These are phyloP conservation scores for Furcasterigmium sp. DNA, from an alignment of 2,329 filamentous ascomycete genomes.

Conservation along the genomic window DNA sequence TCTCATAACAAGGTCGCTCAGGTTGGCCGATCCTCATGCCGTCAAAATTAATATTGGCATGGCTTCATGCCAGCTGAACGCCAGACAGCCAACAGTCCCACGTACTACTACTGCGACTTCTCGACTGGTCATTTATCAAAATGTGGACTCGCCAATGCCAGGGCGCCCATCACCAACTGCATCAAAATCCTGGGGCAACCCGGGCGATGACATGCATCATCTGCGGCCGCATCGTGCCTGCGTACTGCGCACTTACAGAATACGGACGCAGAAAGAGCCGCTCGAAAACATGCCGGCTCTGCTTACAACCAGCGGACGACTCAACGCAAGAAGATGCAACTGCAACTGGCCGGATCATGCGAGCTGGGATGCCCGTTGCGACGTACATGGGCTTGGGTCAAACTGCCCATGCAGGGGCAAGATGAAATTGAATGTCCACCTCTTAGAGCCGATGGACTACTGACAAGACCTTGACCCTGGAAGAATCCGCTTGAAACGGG, in stretches of 20 bases:
- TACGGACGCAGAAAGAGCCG: not conserved
- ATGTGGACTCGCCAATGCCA: not conserved
- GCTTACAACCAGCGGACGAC: slow-evolving; percentile 5
- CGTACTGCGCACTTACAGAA: slow-evolving; percentile 4
- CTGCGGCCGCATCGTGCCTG: not conserved
- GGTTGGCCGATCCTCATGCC: not conserved
- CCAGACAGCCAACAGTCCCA: no score
- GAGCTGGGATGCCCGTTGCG: no score
- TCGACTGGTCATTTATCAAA: not conserved
- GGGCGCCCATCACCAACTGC: not conserved
- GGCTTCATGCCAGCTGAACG: not conserved
- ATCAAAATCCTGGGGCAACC: not conserved
- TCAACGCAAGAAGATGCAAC: slow-evolving; percentile 11
- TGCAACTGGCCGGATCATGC: not conserved
- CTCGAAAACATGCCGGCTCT: slow-evolving; percentile 8
- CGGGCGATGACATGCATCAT: not conserved
- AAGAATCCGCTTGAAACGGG: no score
- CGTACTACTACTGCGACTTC: no score
- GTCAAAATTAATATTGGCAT: not conserved
- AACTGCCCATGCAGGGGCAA: no score
- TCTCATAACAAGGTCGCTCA: no score
- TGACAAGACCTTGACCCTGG: no score
- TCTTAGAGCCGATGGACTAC: no score
- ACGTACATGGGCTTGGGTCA: no score
- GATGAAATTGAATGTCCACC: no score